Base-by-base conservation (phyloP, 2,329 filamentous ascomycete species). In the Penicillium thymicola region DNA sequence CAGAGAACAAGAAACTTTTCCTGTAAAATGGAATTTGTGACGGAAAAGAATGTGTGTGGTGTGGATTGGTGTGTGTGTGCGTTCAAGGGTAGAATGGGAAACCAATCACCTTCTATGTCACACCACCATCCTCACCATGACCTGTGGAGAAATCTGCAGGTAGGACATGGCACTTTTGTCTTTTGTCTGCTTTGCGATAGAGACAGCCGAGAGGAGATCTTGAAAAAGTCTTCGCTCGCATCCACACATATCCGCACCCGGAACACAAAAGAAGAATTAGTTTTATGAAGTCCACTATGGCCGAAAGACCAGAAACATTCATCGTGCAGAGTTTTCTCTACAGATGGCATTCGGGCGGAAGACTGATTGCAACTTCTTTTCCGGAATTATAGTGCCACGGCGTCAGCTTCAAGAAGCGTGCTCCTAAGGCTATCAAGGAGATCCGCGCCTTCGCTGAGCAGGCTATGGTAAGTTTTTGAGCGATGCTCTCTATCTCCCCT, bases 331-430 rank as follows among this genome's bases (percentile, higher is more conserved):
- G 63, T 52, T 59, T 60, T 61, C 59, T 65, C 65, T 66, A 58
- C 59, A 66, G 63, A 72, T 72, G 71, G 72, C 72, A 74, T 78
- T 85, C 77, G 84, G 83, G 80, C 84, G 83, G 84, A 87, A 87
- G 84, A 87, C 85, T 88, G 80, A 88, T 82, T 73, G 67, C 68
- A 71, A 61, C 72, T 67, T 72, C 70, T 70, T 72, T 72, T 68
- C 69, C 60, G 59, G 65, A 59, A 54, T 59, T 63, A 79, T 80
- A 97, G 94, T 84, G 97, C 78, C 92, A 97, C 82, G 94, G 94
- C 81, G 90, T 94, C 68, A 86, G 85, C 78, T 99, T 99, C 92
- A 99, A 99, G 90, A 97, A 99, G 91, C 87, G 94, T 78, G 95
- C 95, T 78, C 94, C 94, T 78, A 86, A 87, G 75, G 94, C 94